Conservation (phyloP, 768 basidiomycete genomes). For the Leucocoprinus leucothites region DNA sequence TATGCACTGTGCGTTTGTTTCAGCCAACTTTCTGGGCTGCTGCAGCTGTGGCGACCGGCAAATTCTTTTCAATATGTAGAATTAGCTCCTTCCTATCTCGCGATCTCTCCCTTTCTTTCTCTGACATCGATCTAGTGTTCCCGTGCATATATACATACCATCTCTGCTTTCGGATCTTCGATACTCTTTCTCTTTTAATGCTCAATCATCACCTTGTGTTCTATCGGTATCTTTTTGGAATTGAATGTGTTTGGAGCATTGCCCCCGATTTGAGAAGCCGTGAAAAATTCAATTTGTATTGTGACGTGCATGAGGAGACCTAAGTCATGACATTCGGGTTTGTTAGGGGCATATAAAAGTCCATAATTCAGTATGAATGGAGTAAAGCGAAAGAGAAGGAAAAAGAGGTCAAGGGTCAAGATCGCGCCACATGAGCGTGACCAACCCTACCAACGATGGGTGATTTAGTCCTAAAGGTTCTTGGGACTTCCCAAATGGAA, state of each 20-base stretch:
- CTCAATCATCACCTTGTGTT: not conserved
- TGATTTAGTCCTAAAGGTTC: not conserved
- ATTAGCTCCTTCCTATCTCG: not conserved
- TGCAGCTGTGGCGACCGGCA: not conserved
- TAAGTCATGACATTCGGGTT: not conserved
- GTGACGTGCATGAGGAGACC: not conserved
- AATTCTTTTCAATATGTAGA: not conserved
- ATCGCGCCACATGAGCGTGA: not conserved
- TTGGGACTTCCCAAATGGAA: not conserved
- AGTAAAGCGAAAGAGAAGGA: not conserved
- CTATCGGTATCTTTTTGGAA: not conserved
- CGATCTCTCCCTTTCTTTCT: not conserved
- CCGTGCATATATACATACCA: constrained; percentile 9
- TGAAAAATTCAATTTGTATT: not conserved
- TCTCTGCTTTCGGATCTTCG: constrained; percentile 9
- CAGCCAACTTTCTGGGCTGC: not conserved
- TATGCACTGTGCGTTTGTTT: not conserved
- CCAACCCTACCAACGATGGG: not conserved
- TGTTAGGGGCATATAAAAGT: not conserved
- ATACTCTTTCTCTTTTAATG: not conserved
- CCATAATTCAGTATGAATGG: not conserved
- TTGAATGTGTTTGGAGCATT: not conserved
- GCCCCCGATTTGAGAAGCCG: not conserved
- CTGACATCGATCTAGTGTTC: not conserved
- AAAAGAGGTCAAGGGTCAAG: not conserved